Evolutionary conservation across 257 asterid species (phyloP), one percentile per base, ranked within the genome.

Genomic region (Salvia hispanica): DNA sequence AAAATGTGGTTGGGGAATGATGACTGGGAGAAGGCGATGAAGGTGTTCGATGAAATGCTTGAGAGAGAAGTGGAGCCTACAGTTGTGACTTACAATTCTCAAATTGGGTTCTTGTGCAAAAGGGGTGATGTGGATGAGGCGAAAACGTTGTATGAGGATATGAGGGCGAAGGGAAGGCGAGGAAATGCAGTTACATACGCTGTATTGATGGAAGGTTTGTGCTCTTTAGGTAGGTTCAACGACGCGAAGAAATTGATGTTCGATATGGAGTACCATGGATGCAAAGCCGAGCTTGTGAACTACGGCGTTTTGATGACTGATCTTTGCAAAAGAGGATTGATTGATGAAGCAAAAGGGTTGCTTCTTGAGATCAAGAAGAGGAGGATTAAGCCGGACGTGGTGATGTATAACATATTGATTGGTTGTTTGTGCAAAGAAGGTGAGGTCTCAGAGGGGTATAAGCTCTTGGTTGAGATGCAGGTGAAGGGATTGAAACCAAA

Each of bases 251-350:
- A 93, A 52, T 44, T 86, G 72, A 88, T 93, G 95, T 90, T 90
- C 62, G 97, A 93, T 71, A 93, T 93, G 99, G 96, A 86, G 75
- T 90, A 93, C 76, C 95, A 75, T 37, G 95, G 95, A 1, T 93
- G 99, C 79, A 88, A 86, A 79, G 69, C 72, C 11, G 69, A 79
- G 71, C 81, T 82, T 10, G 74, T 83, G 50, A 93, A 93, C 71
- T 88, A 86, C 52, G 96, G 95, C 0, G 86, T 90, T 64, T 62
- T 93, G 76, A 80, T 90, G 85, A 86, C 79, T 68, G 92, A 78
- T 79, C 96, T 90, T 66, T 83, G 75, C 2, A 88, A 64, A 63
- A 67, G 89, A 72, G 91, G 96, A 7, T 57, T 72, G 70, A 72
- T 90, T 9, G 83, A 83, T 18, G 96, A 82, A 54, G 96, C 96